Evolutionary conservation across 495 filamentous ascomycete genomes (phyloP).

Genomic region (Neurospora tetrasperma): DNA sequence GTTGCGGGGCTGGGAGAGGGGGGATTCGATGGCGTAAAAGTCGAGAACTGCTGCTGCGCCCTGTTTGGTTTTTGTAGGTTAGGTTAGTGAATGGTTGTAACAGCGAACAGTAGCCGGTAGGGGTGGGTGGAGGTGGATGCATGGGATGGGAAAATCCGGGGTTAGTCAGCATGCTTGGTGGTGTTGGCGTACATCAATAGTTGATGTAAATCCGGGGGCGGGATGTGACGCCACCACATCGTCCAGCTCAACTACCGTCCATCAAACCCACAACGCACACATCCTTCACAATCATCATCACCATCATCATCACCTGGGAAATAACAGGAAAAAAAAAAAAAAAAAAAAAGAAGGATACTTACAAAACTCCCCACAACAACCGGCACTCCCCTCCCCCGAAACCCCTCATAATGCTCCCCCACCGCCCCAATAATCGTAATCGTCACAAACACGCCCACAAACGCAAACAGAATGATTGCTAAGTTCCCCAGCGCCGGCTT

Average conservation of each 20-base stretch:
- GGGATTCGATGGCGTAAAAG: conserved; percentile 67
- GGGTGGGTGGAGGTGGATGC: background rate
- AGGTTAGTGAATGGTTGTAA: no score
- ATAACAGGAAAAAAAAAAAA: no score
- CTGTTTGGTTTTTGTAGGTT: conserved; percentile 23
- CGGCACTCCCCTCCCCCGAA: conserved; percentile 30
- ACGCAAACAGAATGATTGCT: conserved; percentile 38
- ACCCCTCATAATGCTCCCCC: conserved; percentile 23
- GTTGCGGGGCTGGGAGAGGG: conserved; percentile 76
- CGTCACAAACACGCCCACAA: conserved; percentile 43
- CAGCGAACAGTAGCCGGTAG: no score
- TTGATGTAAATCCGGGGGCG: background rate
- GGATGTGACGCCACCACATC: background rate
- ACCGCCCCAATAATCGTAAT: conserved; percentile 39
- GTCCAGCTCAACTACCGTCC: background rate
- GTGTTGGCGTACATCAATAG: no score
- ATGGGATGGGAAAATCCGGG: background rate
- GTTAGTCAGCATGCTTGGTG: background rate
- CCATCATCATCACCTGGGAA: background rate
- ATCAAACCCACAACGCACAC: no score
- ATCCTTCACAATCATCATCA: background rate
- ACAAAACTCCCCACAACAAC: conserved; percentile 45
- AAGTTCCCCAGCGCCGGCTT: conserved; percentile 38
- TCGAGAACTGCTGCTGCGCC: conserved; percentile 70
- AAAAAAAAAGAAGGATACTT: conserved; percentile 4